phyloP scores from a whole-genome alignment of 495 filamentous ascomycete genomes.

The Podospora anserina region DNA sequence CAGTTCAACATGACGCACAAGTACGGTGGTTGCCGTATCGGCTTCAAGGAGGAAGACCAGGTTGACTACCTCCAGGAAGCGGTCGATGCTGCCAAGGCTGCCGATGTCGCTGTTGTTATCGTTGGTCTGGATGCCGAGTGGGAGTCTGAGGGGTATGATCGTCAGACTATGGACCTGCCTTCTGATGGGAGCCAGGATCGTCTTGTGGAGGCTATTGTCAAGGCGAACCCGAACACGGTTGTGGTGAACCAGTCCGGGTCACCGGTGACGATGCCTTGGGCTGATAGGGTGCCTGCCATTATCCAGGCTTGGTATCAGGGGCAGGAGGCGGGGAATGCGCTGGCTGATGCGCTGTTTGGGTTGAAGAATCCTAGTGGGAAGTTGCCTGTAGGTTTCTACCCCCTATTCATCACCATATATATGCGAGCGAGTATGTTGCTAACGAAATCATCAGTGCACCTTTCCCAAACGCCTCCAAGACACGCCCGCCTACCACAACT shows the following conservation, averaged over 20 bases:
- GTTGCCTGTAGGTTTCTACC: constrained; percentile 55
- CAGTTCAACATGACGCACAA: constrained; percentile 52
- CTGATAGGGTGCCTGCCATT: constrained; percentile 61
- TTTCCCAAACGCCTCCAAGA: constrained; percentile 74
- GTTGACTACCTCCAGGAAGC: constrained; percentile 71
- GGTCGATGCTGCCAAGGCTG: constrained; percentile 60
- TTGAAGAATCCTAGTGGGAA: constrained; percentile 80
- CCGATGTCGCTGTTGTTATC: constrained; percentile 74
- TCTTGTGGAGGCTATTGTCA: constrained; percentile 64
- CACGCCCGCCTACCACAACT: constrained; percentile 80
- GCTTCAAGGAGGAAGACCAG: constrained; percentile 65
- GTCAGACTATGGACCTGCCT: constrained; percentile 79
- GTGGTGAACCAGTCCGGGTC: constrained; percentile 84
- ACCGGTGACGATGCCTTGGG: constrained; percentile 85
- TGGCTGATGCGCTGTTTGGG: constrained; percentile 85
- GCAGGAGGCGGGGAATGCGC: constrained; percentile 83
- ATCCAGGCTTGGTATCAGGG: constrained; percentile 78
- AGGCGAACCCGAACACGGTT: constrained; percentile 68
- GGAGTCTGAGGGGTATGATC: constrained; percentile 85
- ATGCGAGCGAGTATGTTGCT: background rate
- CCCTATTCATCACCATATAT: background rate
- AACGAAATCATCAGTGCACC: constrained; percentile 39
- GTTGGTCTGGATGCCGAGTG: constrained; percentile 81
- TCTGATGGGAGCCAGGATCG: constrained; percentile 66
- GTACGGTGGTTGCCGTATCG: constrained; percentile 75